Conservation (phyloP, 2,329 filamentous ascomycete species). For the Scedosporium minutisporum region DNA sequence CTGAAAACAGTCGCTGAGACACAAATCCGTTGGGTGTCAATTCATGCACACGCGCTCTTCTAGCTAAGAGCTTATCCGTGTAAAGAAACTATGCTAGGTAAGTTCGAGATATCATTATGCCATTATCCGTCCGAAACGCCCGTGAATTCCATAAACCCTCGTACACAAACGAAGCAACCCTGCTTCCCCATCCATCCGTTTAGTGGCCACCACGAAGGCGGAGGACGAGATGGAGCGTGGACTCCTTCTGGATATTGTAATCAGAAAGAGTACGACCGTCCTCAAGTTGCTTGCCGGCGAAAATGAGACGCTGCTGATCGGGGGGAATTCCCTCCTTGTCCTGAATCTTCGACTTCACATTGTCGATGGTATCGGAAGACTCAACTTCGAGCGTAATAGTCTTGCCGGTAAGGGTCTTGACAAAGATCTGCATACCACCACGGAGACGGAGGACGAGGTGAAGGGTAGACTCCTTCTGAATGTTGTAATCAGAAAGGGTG, state of each 20-base stretch:
- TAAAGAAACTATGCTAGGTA: conserved; percentile 3
- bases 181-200: conserved; percentile 33
- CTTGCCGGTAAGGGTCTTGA: conserved; percentile 84
- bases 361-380: conserved; percentile 83
- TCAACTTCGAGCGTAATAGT: conserved; percentile 91
- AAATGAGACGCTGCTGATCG: conserved; percentile 89
- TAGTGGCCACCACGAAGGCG: conserved; percentile 61
- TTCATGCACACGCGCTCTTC: background rate
- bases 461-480: conserved; percentile 81
- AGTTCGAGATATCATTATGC: conserved; percentile 1
- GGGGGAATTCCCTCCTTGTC: conserved; percentile 91
- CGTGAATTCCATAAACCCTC: background rate
- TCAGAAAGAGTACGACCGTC: conserved; percentile 85
- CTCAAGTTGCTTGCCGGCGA: conserved; percentile 87
- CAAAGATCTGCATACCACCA: conserved; percentile 82
- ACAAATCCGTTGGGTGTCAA: background rate
- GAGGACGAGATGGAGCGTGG: conserved; percentile 70
- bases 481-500: conserved; percentile 91
- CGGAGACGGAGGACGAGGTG: conserved; percentile 73
- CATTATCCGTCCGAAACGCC: conserved; percentile 2
- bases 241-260: conserved; percentile 96
- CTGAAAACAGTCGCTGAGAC: background rate
- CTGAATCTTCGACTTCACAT: conserved; percentile 89
- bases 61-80: background rate
- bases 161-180: background rate